These are phyloP conservation scores for Cercospora brassicicola DNA, from an alignment of 2,329 filamentous ascomycete genomes.

Conservation along the genomic window DNA sequence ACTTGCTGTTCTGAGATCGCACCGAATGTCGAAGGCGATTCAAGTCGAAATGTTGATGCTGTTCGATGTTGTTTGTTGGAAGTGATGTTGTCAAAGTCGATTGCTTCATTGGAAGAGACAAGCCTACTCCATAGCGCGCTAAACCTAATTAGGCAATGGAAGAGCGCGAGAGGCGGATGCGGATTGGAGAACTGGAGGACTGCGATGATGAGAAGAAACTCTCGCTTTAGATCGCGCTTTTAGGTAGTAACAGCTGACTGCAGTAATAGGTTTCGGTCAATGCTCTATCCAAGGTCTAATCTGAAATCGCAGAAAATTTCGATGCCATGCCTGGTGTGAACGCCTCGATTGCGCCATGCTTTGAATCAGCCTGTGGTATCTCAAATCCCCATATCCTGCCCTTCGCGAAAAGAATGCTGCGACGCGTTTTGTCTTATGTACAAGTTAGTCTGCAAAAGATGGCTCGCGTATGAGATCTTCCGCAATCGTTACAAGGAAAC, in stretches of 20 bases:
- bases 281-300: slow-evolving; percentile 11
- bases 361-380: slow-evolving; percentile 15
- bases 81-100: slow-evolving; percentile 12
- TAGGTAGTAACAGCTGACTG: background rate
- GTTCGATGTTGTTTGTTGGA: background rate
- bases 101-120: slow-evolving; percentile 11
- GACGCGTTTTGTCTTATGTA: slow-evolving; percentile 9
- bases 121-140: background rate
- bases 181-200: background rate
- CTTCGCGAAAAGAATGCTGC: slow-evolving; percentile 9
- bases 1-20: background rate
- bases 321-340: background rate
- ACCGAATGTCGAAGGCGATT: background rate
- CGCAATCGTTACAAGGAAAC: slow-evolving; percentile 11
- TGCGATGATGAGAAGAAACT: background rate
- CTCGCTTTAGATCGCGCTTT: background rate
- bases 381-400: slow-evolving; percentile 1
- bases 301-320: background rate
- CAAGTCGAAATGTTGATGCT: background rate
- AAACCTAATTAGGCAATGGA: slow-evolving; percentile 2
- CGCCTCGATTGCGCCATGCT: slow-evolving; percentile 12
- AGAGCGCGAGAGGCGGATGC: background rate
- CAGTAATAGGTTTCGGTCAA: background rate
- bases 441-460: slow-evolving; percentile 10
- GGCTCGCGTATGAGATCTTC: background rate